Evolutionary conservation across 2,329 filamentous ascomycete species (phyloP), one percentile per base, ranked within the genome.

Genomic region (Colletotrichum incanum): DNA sequence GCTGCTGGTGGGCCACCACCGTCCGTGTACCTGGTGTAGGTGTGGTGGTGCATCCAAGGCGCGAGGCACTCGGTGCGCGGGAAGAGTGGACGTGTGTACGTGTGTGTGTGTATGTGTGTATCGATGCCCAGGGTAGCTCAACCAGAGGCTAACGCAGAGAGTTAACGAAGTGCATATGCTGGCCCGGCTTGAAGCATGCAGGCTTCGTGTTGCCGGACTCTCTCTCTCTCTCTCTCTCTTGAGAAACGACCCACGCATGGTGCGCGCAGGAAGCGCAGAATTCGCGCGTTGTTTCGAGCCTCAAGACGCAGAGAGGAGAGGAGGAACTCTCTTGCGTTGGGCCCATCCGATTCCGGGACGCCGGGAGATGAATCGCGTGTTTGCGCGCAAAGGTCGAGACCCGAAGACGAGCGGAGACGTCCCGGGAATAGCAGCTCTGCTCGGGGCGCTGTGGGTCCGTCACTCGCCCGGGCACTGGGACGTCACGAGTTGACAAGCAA

Each of bases 341-440:
- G n/a, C 31, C 49, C 47, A 47, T 62, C 43, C 23, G 41, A 56
- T 67, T 37, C 67, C 67, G 67, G 39, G 68, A 67, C n/a, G 49
- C 64, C 64, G 41, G 64, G n/a, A 56, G 56, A 71, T 34, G 23
- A 71, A 45, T 67, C 64, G 68, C 68, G 64, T 62, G 49, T 55
- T 67, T 47, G 7, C 47, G 49, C 39, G 49, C 20, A 62, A 23
- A 37, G 39, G 23, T 56, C 31, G 50, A 67, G 67, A 56, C 34
- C 47, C 68, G 68, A 60, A 55, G 64, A 61, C 23, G 56, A 45
- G 56, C 64, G 68, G 68, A 62, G 55, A 61, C 64, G 49, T n/a
- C 47, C 55, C 68, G 68, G 68, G 64, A 67, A 71, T 62, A 67
- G 45, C 31, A 26, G 34, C 39, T n/a, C 26, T 31, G 28, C 43